Percentiles rank a stretch among this genome's conserved stretches.
Conservation (phyloP, 805 yeast species). For the Maudiozyma saulgeensis region DNA sequence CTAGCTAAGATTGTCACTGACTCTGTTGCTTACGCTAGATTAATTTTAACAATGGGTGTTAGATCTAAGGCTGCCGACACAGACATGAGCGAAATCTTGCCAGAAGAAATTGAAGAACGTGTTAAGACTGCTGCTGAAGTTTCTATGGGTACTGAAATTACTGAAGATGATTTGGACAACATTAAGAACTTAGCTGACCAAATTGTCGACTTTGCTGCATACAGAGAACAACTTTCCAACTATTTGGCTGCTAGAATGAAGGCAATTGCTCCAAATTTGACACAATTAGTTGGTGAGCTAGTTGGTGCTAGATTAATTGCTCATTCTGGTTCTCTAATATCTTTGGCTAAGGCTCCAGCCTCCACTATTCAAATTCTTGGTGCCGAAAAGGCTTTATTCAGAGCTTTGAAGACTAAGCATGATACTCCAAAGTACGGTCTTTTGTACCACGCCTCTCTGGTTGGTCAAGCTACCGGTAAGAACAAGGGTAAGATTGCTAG, state of each 20-base stretch:
- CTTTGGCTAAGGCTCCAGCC: slow-evolving; percentile 96
- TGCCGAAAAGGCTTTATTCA: slow-evolving; percentile 97
- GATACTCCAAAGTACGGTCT: slow-evolving; percentile 98
- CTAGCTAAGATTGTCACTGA: slow-evolving; percentile 94
- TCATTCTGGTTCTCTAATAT: slow-evolving; percentile 90
- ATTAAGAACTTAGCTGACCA: slow-evolving; percentile 89
- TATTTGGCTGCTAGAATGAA: slow-evolving; percentile 92
- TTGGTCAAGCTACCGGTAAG: slow-evolving; percentile 96
- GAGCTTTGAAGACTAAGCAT: slow-evolving; percentile 97
- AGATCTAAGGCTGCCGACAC: slow-evolving; percentile 85
- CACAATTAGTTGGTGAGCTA: slow-evolving; percentile 92
- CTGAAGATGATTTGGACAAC: slow-evolving; percentile 79
- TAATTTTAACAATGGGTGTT: slow-evolving; percentile 86
- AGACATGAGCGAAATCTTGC: slow-evolving; percentile 82
- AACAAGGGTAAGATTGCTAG: slow-evolving; percentile 99
- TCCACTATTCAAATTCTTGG: slow-evolving; percentile 97
- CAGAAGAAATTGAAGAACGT: slow-evolving; percentile 86
- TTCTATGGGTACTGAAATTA: slow-evolving; percentile 99
- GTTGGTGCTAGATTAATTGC: slow-evolving; percentile 98
- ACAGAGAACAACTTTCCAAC: slow-evolving; percentile 91
- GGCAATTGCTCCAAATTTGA: slow-evolving; percentile 96
- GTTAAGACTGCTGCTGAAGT: slow-evolving; percentile 93
- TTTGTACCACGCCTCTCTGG: slow-evolving; percentile 90
- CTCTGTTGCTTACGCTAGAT: slow-evolving; percentile 92
- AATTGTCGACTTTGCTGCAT: slow-evolving; percentile 89